Base-by-base conservation (phyloP, 2,329 filamentous ascomycete genomes). In the Aspergillus tamarii region DNA sequence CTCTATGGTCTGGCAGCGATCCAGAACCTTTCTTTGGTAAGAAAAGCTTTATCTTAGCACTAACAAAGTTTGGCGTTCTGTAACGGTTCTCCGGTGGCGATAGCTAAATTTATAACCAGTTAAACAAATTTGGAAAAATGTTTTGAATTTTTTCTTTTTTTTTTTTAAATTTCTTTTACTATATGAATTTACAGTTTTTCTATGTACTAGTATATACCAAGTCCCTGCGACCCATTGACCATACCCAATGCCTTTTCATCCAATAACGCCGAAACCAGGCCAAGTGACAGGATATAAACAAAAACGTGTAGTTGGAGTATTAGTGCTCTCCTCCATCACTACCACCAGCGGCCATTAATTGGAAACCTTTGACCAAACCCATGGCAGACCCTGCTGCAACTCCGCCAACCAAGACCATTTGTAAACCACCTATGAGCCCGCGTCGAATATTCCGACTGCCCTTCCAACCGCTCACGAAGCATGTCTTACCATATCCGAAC, bases 1-100 rank as follows among this genome's bases (percentile, higher is more conserved):
- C 78, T 85, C 62, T 89, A 87, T 71, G 86, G 86, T 1, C 67
- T 88, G 57, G 83, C 85, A 0, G 84, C 81, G 0, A 87, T 89
- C 62, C 83, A 86, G 69, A 83, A 86, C 60, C 65, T 89, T 67
- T 67, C 68, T 7, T 59, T 66, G 26, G 23, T 30, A 16, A 50
- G 16, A 28, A 19, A 8, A 32, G 23, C 14, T 19, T 19, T 41
- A n/a, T 3, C 39, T 8, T 41, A n/a, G 39, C 39, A n/a, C 19
- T 19, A 14, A 41, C 16, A 41, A 9, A n/a, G 8, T 41, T 41
- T 10, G 16, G 36, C 16, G 8, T n/a, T 41, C 16, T 41, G 16
- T 19, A 41, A n/a, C 39, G 16, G 2, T 41, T 16, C 1, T 41
- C 3, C 12, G 34, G 34, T 36, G 32, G 11, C 32, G 32, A 11